Percentiles rank a stretch among this genome's conserved stretches.
These are phyloP conservation scores for Rhizopogon salebrosus DNA, from an alignment of 768 basidiomycete species.

Conservation along the genomic window DNA sequence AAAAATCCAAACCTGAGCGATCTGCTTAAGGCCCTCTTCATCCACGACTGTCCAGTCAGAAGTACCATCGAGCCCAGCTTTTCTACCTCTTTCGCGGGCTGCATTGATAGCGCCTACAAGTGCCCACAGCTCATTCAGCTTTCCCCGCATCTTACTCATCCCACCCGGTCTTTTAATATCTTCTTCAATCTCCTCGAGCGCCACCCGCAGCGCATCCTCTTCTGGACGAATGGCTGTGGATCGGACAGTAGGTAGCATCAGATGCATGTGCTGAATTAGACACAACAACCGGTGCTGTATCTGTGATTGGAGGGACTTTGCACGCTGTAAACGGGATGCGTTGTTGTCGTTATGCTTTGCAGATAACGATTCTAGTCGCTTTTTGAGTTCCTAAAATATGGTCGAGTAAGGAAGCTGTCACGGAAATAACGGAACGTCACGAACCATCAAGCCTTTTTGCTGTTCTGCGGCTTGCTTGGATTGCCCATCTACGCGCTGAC, in stretches of 20 bases:
- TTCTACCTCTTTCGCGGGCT: conserved; percentile 46
- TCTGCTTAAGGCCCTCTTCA: conserved; percentile 74
- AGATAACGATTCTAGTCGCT: conserved; percentile 53
- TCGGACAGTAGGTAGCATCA: conserved; percentile 73
- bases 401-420: not conserved
- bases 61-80: conserved; percentile 32
- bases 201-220: conserved; percentile 69
- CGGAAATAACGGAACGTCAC: not conserved
- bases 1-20: conserved; percentile 59
- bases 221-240: conserved; percentile 73
- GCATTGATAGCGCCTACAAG: conserved; percentile 67
- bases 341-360: conserved; percentile 65
- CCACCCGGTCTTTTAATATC: conserved; percentile 53
- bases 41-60: conserved; percentile 84
- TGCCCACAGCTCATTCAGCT: conserved; percentile 83
- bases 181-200: conserved; percentile 69
- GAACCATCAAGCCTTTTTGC: conserved; percentile 58
- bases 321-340: conserved; percentile 59
- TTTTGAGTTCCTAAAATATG: conserved; percentile 53
- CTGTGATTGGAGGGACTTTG: conserved; percentile 60
- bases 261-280: conserved; percentile 71
- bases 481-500: conserved; percentile 75
- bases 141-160: conserved; percentile 59
- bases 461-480: conserved; percentile 59
- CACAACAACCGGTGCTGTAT: conserved; percentile 63